Conservation (phyloP, 2,329 filamentous ascomycete species). For the Fusarium sp. region DNA sequence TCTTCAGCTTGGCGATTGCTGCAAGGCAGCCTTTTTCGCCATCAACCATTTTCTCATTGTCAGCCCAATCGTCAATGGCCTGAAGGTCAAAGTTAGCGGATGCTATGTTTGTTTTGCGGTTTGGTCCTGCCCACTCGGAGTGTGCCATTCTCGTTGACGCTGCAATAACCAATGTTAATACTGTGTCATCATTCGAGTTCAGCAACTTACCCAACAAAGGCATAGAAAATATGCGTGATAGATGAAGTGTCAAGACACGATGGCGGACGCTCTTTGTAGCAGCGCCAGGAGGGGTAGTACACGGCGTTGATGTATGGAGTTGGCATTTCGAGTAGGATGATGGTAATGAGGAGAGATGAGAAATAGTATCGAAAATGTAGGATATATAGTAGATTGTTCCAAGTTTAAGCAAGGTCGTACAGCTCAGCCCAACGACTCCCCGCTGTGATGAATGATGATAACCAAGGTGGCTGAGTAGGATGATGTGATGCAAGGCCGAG, state of each 20-base stretch:
- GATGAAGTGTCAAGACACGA: conserved; percentile 66
- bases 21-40: conserved; percentile 70
- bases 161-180: conserved; percentile 35
- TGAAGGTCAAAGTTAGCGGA: conserved; percentile 28
- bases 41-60: conserved; percentile 70
- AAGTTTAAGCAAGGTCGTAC: conserved; percentile 18
- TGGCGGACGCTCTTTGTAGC: conserved; percentile 71
- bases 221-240: conserved; percentile 74
- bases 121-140: conserved; percentile 55
- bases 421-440: conserved; percentile 12
- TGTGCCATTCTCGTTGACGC: conserved; percentile 52
- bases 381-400: neutral
- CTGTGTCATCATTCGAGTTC: neutral
- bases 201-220: conserved; percentile 65
- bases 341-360: neutral
- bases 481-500: neutral
- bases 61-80: conserved; percentile 72
- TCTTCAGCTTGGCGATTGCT: conserved; percentile 70
- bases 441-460: neutral
- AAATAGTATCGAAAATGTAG: neutral
- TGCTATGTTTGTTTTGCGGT: neutral
- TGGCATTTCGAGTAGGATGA: conserved; percentile 18
- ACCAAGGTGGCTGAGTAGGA: conserved; percentile 1
- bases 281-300: conserved; percentile 75
- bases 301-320: conserved; percentile 55